Evolutionary conservation across 768 basidiomycete species (phyloP).

Genomic region (Xerocomellus amylosporus): DNA sequence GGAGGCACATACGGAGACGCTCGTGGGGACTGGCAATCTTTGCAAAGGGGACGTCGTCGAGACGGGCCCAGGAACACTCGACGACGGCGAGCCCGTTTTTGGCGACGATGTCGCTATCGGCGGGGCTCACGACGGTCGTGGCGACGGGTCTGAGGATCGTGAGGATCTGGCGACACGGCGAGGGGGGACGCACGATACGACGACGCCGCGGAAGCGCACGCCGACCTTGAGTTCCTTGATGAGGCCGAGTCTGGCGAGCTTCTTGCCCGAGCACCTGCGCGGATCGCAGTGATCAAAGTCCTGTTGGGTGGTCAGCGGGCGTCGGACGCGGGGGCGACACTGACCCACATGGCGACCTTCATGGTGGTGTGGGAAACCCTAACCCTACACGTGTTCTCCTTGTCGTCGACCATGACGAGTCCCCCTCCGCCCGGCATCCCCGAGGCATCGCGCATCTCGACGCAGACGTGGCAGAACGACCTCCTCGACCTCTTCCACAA

Average conservation of each 20-base stretch:
- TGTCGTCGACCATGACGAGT: too few relatives aligned
- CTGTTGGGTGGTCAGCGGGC: slow-evolving; percentile 36
- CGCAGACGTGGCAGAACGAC: slow-evolving; percentile 75
- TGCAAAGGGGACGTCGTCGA: slow-evolving; percentile 91
- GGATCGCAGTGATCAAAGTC: slow-evolving; percentile 99
- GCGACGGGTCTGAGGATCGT: slow-evolving; percentile 71
- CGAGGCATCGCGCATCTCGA: slow-evolving; percentile 67
- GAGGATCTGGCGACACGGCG: not conserved
- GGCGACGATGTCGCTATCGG: slow-evolving; percentile 77
- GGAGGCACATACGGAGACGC: slow-evolving; percentile 63
- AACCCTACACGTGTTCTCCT: too few relatives aligned
- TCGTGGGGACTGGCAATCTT: slow-evolving; percentile 95
- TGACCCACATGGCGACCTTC: slow-evolving; percentile 87
- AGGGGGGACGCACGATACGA: slow-evolving; percentile 74
- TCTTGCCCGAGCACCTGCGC: slow-evolving; percentile 83
- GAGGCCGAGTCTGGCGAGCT: slow-evolving; percentile 79
- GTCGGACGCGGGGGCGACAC: slow-evolving; percentile 28
- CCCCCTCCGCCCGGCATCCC: slow-evolving; percentile 28
- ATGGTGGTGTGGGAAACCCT: too few relatives aligned
- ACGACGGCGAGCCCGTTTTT: slow-evolving; percentile 88
- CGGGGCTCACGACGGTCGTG: slow-evolving; percentile 70
- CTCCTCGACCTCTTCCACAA: slow-evolving; percentile 71
- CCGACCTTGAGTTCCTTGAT: slow-evolving; percentile 84
- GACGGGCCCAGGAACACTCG: slow-evolving; percentile 96
- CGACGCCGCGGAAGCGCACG: slow-evolving; percentile 83